phyloP scores from a whole-genome alignment of 306 rosid species.

The Prunus davidiana region DNA sequence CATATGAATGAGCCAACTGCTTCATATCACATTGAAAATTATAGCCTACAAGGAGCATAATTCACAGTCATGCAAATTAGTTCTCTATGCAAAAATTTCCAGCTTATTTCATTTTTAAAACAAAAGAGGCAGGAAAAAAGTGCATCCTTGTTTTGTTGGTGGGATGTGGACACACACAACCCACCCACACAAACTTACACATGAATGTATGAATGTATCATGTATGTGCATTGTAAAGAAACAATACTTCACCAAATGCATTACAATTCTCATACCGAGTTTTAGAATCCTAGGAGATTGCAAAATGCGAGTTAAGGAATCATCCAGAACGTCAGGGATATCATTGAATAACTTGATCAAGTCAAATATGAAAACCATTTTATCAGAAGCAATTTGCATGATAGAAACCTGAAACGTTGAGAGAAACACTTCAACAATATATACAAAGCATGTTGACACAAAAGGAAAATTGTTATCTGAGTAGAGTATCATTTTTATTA shows the following conservation, averaged over 20 bases:
- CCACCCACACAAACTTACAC: too few species aligned
- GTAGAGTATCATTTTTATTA: background rate
- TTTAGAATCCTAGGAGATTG: conserved; percentile 76
- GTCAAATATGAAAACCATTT: conserved; percentile 69
- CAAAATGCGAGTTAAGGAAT: conserved; percentile 64
- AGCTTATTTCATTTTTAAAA: too few species aligned
- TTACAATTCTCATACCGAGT: conserved; percentile 64
- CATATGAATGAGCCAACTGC: conserved; percentile 82
- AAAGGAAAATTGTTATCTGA: background rate
- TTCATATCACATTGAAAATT: conserved; percentile 81
- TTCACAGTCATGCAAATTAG: conserved; percentile 18
- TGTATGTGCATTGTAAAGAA: background rate
- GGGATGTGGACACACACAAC: too few species aligned
- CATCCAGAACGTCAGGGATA: conserved; percentile 56
- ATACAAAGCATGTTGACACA: background rate
- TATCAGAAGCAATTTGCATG: conserved; percentile 89
- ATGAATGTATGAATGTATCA: background rate
- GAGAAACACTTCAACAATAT: conserved; percentile 6
- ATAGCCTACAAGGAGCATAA: conserved; percentile 61
- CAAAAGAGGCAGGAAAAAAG: too few species aligned
- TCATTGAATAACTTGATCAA: conserved; percentile 70
- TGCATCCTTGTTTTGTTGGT: too few species aligned
- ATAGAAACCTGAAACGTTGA: conserved; percentile 82
- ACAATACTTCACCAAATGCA: background rate
- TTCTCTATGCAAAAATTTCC: background rate